Evolutionary conservation across 495 filamentous ascomycete genomes (phyloP).

Genomic region (Penicillium waksmanii): DNA sequence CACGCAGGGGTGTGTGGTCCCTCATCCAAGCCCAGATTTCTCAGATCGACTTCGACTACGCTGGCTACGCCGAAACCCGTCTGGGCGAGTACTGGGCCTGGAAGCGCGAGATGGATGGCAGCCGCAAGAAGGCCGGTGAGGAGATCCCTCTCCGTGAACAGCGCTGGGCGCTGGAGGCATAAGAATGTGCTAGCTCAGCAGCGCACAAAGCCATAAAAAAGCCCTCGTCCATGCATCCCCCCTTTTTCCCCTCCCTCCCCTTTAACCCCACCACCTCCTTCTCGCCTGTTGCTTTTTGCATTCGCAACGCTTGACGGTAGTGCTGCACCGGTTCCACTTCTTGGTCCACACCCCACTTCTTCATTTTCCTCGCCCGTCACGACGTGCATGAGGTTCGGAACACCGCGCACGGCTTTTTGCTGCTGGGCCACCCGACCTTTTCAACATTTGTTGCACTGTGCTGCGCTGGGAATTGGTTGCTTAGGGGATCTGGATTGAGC

Average conservation of each 20-base stretch:
- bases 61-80: slow-evolving; percentile 82
- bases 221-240: background rate
- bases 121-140: slow-evolving; percentile 55
- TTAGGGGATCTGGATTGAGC: background rate
- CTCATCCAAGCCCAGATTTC: slow-evolving; percentile 95
- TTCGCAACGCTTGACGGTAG: slow-evolving; percentile 8
- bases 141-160: slow-evolving; percentile 76
- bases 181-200: slow-evolving; percentile 3
- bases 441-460: background rate
- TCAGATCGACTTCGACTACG: slow-evolving; percentile 97
- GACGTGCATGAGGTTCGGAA: slow-evolving; percentile 3
- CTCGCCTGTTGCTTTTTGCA: slow-evolving; percentile 5
- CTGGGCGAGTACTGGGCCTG: slow-evolving; percentile 97
- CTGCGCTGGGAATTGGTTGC: background rate
- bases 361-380: slow-evolving; percentile 4
- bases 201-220: background rate
- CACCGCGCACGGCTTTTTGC: slow-evolving; percentile 21
- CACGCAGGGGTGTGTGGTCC: slow-evolving; percentile 85
- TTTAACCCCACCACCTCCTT: background rate
- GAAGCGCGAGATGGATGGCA: slow-evolving; percentile 72
- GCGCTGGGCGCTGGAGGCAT: slow-evolving; percentile 72
- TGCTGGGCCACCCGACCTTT: slow-evolving; percentile 13
- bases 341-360: slow-evolving; percentile 10
- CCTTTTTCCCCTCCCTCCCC: background rate
- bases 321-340: slow-evolving; percentile 4